Evolutionary conservation across 768 basidiomycete species (phyloP).

Genomic region (Dacryopinax primogenitus): DNA sequence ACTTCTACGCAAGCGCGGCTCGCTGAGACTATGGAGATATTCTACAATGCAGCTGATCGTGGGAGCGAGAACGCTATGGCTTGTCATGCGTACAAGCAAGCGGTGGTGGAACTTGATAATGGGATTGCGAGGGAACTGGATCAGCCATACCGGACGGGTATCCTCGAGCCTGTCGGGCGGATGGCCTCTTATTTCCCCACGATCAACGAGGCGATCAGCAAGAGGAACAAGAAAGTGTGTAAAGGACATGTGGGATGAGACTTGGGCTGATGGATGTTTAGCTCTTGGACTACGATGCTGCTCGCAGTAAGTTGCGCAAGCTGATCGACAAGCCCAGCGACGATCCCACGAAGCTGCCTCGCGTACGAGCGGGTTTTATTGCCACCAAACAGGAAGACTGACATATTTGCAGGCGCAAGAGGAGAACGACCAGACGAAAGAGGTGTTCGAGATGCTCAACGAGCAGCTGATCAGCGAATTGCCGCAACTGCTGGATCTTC

Average conservation of each 20-base stretch:
- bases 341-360: constrained; percentile 81
- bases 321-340: constrained; percentile 83
- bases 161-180: constrained; percentile 90
- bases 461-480: constrained; percentile 82
- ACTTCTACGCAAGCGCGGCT: constrained; percentile 81
- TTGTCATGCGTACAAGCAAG: constrained; percentile 87
- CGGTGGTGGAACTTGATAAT: constrained; percentile 84
- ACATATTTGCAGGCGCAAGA: constrained; percentile 59
- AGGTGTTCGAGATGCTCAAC: constrained; percentile 87
- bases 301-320: constrained; percentile 80
- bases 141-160: constrained; percentile 82
- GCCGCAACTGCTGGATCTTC: constrained; percentile 83
- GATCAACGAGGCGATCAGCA: constrained; percentile 84
- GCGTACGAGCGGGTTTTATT: constrained; percentile 34
- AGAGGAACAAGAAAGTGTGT: constrained; percentile 88
- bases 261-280: constrained; percentile 24
- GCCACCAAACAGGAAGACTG: background rate
- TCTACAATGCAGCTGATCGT: constrained; percentile 77
- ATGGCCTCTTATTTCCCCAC: constrained; percentile 92
- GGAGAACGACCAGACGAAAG: constrained; percentile 89
- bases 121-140: constrained; percentile 79
- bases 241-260: background rate
- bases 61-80: constrained; percentile 91
- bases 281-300: constrained; percentile 92
- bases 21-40: constrained; percentile 84